These are phyloP conservation scores for Alnus rubra DNA, from an alignment of 306 rosid species.

Conservation along the genomic window DNA sequence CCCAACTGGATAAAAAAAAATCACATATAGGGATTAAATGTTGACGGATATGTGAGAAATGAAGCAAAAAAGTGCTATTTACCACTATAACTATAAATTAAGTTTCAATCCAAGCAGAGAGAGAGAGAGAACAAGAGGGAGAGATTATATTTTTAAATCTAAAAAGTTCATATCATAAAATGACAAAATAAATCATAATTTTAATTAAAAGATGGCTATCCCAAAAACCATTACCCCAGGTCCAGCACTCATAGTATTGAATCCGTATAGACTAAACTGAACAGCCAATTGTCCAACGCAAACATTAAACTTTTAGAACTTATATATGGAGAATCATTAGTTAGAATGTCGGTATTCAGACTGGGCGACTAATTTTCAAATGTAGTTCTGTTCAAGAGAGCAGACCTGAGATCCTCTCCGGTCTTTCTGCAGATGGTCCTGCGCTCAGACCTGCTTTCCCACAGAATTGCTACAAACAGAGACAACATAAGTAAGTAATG, in stretches of 20 bases:
- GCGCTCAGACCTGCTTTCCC: conserved; percentile 74
- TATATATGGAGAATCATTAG: background rate
- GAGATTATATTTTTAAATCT: background rate
- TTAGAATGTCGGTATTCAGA: conserved; percentile 7
- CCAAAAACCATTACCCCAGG: background rate
- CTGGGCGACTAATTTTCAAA: conserved; percentile 25
- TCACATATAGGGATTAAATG: conserved; percentile 30
- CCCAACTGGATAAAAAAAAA: conserved; percentile 62
- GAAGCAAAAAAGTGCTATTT: conserved; percentile 4
- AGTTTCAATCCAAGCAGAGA: background rate
- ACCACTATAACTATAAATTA: background rate
- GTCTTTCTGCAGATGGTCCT: conserved; percentile 63
- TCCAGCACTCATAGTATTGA: background rate
- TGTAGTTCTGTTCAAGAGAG: conserved; percentile 28
- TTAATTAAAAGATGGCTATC: background rate
- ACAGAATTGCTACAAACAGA: conserved; percentile 50
- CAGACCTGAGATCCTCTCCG: conserved; percentile 79
- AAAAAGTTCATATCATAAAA: background rate
- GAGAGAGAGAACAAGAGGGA: background rate
- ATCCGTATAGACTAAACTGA: background rate
- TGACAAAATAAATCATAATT: background rate
- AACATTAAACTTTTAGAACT: conserved; percentile 13
- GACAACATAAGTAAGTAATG: conserved; percentile 39
- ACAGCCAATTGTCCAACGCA: background rate
- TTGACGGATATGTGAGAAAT: conserved; percentile 25